These are phyloP conservation scores for Wickerhamiella vanderwaltii DNA, from an alignment of 805 yeast species.

Conservation along the genomic window DNA sequence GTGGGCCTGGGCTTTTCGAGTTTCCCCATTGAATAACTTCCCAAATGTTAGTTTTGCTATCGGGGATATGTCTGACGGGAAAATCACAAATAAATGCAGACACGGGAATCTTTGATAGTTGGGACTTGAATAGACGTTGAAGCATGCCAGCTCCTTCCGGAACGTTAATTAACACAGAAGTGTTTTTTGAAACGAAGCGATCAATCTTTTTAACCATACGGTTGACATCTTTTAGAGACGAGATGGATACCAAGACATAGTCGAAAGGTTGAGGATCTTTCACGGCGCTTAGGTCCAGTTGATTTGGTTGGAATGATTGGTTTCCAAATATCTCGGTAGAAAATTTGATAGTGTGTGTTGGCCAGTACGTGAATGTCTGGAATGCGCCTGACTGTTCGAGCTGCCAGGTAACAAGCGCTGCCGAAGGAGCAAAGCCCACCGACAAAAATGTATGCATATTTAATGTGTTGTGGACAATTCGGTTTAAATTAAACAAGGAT, in stretches of 20 bases:
- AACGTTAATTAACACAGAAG: constrained; percentile 20
- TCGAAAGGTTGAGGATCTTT: constrained; percentile 8
- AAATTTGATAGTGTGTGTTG: constrained; percentile 17
- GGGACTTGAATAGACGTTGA: constrained; percentile 19
- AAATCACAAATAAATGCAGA: constrained; percentile 20
- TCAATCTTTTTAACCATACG: constrained; percentile 21
- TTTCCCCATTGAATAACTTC: constrained; percentile 12
- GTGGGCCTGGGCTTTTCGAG: constrained; percentile 7
- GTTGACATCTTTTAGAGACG: constrained; percentile 22
- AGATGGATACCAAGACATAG: constrained; percentile 18
- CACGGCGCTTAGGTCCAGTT: constrained; percentile 16
- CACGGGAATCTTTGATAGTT: constrained; percentile 16
- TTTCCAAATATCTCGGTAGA: constrained; percentile 17
- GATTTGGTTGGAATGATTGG: constrained; percentile 15
- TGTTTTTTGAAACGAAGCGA: constrained; percentile 17
- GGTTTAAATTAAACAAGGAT: too few species aligned
- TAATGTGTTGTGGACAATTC: too few species aligned
- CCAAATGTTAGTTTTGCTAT: constrained; percentile 11
- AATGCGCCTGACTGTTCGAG: constrained; percentile 16
- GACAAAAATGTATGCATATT: constrained; percentile 13
- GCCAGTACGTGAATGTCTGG: constrained; percentile 23
- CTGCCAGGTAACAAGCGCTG: constrained; percentile 23
- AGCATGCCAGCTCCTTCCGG: constrained; percentile 21
- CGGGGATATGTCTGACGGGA: constrained; percentile 14
- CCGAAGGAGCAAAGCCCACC: constrained; percentile 23